Conservation (phyloP, 257 asterid genomes). For the Solanum appendiculatum region DNA sequence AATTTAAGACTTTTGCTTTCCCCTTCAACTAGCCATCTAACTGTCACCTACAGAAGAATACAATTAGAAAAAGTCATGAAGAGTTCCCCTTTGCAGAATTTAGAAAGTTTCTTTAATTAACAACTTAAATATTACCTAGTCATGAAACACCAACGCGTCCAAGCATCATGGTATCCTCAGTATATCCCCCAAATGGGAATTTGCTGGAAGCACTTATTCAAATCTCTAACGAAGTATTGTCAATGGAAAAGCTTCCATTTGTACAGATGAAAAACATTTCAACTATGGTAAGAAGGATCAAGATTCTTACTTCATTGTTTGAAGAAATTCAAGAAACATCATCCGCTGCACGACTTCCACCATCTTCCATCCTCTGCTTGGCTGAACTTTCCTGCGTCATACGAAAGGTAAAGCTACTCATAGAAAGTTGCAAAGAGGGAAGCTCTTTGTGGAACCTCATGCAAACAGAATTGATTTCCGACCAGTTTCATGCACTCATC, state of each 20-base stretch:
- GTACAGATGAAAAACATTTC: conserved; percentile 49
- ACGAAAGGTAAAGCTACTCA: conserved; percentile 34
- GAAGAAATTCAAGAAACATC: conserved; percentile 62
- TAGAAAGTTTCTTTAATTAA: conserved; percentile 14
- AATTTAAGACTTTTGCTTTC: conserved; percentile 20
- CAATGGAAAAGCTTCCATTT: conserved; percentile 27
- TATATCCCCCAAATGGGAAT: conserved; percentile 38
- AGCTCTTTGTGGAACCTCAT: conserved; percentile 66
- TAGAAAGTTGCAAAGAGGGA: conserved; percentile 41
- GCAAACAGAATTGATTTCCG: conserved; percentile 48
- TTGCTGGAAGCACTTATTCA: conserved; percentile 54
- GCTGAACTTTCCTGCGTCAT: conserved; percentile 57
- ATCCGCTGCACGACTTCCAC: conserved; percentile 35
- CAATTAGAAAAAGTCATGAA: conserved; percentile 35
- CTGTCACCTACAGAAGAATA: conserved; percentile 18
- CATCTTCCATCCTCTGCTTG: conserved; percentile 61
- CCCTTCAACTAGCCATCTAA: conserved; percentile 16
- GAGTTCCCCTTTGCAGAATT: conserved; percentile 3
- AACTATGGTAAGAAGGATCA: conserved; percentile 45
- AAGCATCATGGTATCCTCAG: conserved; percentile 46
- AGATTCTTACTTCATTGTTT: conserved; percentile 54
- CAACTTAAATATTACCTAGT: conserved; percentile 5
- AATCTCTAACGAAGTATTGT: conserved; percentile 31
- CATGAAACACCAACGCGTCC: conserved; percentile 5
- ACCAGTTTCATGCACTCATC: conserved; percentile 37